Evolutionary conservation across 1,284 basidiomycete genomes (phyloP).

Genomic region (Puccinia hordei): DNA sequence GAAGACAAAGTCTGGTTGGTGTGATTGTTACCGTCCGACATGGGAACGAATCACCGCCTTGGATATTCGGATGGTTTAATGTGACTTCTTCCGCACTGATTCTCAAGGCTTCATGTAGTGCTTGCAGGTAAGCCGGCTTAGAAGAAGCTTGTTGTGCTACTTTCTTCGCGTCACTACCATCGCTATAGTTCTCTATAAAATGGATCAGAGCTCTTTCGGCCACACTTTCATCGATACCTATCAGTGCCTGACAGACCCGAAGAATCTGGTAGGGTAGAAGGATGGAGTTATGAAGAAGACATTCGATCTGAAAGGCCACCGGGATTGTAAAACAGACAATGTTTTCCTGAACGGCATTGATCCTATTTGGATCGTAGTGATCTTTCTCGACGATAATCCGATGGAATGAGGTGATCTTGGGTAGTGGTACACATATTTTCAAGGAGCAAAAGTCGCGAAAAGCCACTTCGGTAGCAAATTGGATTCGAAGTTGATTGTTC

Average conservation of each 20-base stretch:
- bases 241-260: background rate
- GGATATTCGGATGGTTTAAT: background rate
- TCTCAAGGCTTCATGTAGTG: background rate
- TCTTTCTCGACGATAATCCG: slow-evolving; percentile 14
- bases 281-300: slow-evolving; percentile 10
- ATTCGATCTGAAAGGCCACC: slow-evolving; percentile 27
- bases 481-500: slow-evolving; percentile 26
- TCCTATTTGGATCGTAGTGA: slow-evolving; percentile 23
- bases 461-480: slow-evolving; percentile 14
- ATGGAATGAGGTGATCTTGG: background rate
- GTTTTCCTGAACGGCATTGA: slow-evolving; percentile 4
- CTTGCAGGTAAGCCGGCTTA: slow-evolving; percentile 16
- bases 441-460: slow-evolving; percentile 6
- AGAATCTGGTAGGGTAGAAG: slow-evolving; percentile 20
- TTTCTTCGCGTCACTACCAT: background rate
- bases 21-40: slow-evolving; percentile 66
- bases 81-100: background rate
- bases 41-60: slow-evolving; percentile 4
- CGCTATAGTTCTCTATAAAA: background rate
- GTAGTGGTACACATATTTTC: slow-evolving; percentile 15
- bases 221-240: background rate
- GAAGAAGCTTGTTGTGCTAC: background rate
- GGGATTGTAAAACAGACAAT: background rate
- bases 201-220: background rate
- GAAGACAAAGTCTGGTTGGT: slow-evolving; percentile 70